Base-by-base conservation (phyloP, 2,329 filamentous ascomycete species). In the Beauveria medogensis region DNA sequence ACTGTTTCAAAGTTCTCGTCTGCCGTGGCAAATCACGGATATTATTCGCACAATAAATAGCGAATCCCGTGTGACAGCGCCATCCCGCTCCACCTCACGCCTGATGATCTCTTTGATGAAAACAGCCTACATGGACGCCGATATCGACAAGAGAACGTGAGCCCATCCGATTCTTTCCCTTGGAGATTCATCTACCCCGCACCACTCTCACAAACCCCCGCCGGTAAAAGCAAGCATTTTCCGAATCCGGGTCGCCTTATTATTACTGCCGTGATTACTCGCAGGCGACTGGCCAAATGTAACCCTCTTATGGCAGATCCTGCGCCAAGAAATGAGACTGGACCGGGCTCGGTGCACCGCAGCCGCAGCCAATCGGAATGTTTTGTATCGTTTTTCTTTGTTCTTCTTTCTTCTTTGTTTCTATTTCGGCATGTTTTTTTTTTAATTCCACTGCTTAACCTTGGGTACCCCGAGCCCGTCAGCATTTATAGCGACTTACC, bases 221-320 rank as follows among this genome's bases (percentile, higher is more conserved):
- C 34, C 12, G 34, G 12, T 37, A 37, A 4, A 37, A 14, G 43
- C 20, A 46, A 20, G 3, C 20, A 12, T 16, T n/a, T 14, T 16
- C 16, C 16, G 12, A 50, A 24, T 22, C 9, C 44, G 44, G 5
- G 44, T 47, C 14, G 4, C 44, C 22, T 14, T 37, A 28, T 28
- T 28, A 28, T 46, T 22, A 47, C 44, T 47, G 44, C 20, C 14
- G 37, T 57, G 43, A 57, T 57, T 48, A 57, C 44, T 57, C 55
- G 55, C 55, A 50, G 44, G 3, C 18, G 16, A 20, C 22, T 47
- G 28, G n/a, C n/a, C 30, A n/a, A 37, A 55, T 55, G 54, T 47
- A 55, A 55, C 54, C 55, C 44, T 57, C 55, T 57, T 50, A 57
- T 50, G 55, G 43, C 44, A 57, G 55, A 28, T 44, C 18, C 28